These are phyloP conservation scores for Tylopilus cervinicoccineus DNA, from an alignment of 768 basidiomycete genomes.

Conservation along the genomic window DNA sequence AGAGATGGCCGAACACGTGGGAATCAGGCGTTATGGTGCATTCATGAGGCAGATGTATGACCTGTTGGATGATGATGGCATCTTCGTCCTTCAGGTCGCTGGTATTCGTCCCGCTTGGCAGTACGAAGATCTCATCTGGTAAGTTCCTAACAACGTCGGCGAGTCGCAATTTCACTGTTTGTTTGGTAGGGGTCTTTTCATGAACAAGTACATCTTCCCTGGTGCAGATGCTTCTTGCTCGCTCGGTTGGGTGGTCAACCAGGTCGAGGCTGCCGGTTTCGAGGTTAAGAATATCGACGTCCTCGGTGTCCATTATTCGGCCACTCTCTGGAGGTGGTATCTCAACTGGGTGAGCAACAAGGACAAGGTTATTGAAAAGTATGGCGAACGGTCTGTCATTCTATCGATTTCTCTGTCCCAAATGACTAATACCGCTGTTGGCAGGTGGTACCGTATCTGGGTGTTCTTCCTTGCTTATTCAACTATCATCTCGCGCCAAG, in stretches of 20 bases:
- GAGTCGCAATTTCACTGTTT: not conserved
- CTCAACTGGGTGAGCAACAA: constrained; percentile 95
- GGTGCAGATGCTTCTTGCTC: constrained; percentile 97
- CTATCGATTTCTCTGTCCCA: too few relatives aligned
- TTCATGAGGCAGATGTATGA: constrained; percentile 93
- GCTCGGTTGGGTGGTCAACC: constrained; percentile 88
- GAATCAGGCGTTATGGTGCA: constrained; percentile 83
- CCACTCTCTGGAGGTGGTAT: constrained; percentile 90
- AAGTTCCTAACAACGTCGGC: constrained; percentile 10
- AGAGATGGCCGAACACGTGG: constrained; percentile 99
- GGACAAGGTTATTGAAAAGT: constrained; percentile 82
- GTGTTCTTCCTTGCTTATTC: constrained; percentile 95
- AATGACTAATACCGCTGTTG: not conserved
- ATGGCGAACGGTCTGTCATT: constrained; percentile 63
- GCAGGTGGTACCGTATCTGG: constrained; percentile 89
- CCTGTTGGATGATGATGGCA: constrained; percentile 89
- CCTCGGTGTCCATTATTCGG: constrained; percentile 95
- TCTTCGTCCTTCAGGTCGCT: constrained; percentile 96
- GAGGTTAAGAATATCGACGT: constrained; percentile 97
- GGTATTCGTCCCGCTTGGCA: constrained; percentile 96
- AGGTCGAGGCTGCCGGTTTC: constrained; percentile 89
- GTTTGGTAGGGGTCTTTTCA: constrained; percentile 78
- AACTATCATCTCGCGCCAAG: constrained; percentile 84
- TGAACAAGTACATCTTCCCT: constrained; percentile 99
- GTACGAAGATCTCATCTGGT: constrained; percentile 97